phyloP scores from a whole-genome alignment of 78 protist genomes.

The Speleostelium caveatum region DNA sequence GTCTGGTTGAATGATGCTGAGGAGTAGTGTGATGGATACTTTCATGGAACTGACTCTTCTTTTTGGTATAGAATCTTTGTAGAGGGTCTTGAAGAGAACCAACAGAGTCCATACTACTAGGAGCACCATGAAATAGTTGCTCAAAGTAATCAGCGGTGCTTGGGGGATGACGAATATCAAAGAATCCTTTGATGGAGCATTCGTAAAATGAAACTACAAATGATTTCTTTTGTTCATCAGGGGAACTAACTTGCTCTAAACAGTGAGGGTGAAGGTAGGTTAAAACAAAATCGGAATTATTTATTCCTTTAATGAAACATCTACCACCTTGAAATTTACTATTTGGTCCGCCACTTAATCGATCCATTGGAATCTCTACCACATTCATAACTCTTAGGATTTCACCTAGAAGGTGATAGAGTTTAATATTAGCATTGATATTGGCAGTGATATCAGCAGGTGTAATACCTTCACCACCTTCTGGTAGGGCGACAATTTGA shows the following conservation, averaged over 20 bases:
- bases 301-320: conserved; percentile 67
- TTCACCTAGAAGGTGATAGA: conserved; percentile 16
- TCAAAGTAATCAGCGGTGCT: background rate
- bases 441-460: background rate
- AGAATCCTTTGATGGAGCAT: conserved; percentile 74
- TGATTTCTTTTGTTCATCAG: conserved; percentile 1
- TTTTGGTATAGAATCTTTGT: conserved; percentile 13
- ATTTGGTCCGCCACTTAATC: background rate
- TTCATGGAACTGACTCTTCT: conserved; percentile 44
- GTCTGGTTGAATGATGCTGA: conserved; percentile 57
- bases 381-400: conserved; percentile 40
- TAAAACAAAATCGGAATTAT: conserved; percentile 50
- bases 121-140: background rate
- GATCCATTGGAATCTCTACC: conserved; percentile 22
- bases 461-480: no score
- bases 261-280: conserved; percentile 56
- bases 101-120: background rate
- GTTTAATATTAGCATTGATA: conserved; percentile 28
- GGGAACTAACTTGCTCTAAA: background rate
- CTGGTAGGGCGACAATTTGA: conserved; percentile 35
- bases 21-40: conserved; percentile 75
- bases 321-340: conserved; percentile 51
- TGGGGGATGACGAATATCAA: conserved; percentile 45
- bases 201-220: conserved; percentile 56
- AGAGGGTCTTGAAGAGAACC: conserved; percentile 14